Base-by-base conservation (phyloP, 768 basidiomycete species). In the Collybia nuda region DNA sequence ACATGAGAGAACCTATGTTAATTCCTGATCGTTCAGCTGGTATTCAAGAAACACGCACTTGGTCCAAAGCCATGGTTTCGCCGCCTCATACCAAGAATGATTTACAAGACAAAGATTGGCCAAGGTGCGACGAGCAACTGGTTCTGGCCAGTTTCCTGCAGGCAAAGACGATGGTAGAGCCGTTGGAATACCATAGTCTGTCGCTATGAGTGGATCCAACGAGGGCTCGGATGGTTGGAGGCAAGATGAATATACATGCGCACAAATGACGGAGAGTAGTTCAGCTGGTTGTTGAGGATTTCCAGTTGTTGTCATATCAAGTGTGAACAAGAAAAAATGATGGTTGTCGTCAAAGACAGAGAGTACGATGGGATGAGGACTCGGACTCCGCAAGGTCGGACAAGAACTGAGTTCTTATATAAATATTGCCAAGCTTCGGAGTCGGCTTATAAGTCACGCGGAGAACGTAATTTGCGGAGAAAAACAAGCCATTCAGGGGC, bases 11-110 rank as follows among this genome's bases (percentile, higher is more conserved):
- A 32, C 12, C 6, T 3, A 2, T 5, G 12, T 32, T 11, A 32
- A 11, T 2, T 32, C 9, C 32, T 32, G 9, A 32, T 14, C 32
- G 9, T 32, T 32, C 7, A 5, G 3, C 6, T 11, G 14, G 32
- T 32, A 32, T 2, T 32, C 14, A 32, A 32, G 12, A 5, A n/a
- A 29, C 15, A 62, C 75, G 51, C 50, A 77, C 75, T 84, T 84
- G 51, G 80, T 81, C 90, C 91, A 94, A 5, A 94, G 72, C 88
- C 87, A 93, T 0, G 90, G 90, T 57, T 86, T 87, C n/a, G 91
- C 88, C 1, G 89, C 91, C 23, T 82, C 79, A 61, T 84, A 82
- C 87, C 88, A 93, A 2, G 82, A 76, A 59, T 75, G 86, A 60
- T 84, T 89, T 38, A 91, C 89, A 53, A 89, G 79, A 59, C 86